Conservation (phyloP, 2,329 filamentous ascomycete genomes). For the Kalaharituber pfeilii region DNA sequence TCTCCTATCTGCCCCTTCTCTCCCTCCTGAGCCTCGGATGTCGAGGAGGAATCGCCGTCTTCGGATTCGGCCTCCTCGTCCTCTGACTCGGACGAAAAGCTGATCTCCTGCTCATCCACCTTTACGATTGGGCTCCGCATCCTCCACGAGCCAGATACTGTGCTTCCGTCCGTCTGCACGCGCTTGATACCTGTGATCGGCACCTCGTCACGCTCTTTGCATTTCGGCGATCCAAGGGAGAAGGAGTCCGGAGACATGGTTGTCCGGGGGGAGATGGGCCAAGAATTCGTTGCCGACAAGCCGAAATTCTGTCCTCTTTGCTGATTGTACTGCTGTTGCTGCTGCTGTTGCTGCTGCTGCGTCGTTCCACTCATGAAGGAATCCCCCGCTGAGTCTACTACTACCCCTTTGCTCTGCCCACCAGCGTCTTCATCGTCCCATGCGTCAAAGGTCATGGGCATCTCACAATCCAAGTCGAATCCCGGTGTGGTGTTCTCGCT, state of each 20-base stretch:
- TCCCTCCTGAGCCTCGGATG: constrained; percentile 2
- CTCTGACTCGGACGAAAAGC: not conserved
- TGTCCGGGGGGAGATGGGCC: not conserved
- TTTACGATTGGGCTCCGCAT: constrained; percentile 13
- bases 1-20: not conserved
- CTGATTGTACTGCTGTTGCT: not conserved
- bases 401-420: not conserved
- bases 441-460: not conserved
- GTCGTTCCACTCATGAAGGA: not conserved
- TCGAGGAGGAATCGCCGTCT: constrained; percentile 3
- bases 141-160: not conserved
- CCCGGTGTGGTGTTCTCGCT: not conserved
- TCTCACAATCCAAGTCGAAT: not conserved
- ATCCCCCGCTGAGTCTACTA: not conserved
- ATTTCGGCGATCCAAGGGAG: not conserved
- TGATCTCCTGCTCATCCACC: constrained; percentile 10
- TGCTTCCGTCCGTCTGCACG: not conserved
- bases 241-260: not conserved
- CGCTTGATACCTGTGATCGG: not conserved
- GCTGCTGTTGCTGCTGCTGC: not conserved
- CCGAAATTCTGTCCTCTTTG: not conserved
- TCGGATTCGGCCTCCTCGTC: not conserved
- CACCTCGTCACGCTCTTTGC: not conserved
- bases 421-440: not conserved
- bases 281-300: not conserved